These are phyloP conservation scores for Backusella parvicylindrica DNA, from an alignment of 192 early-diverging fungal genomes.

Conservation along the genomic window DNA sequence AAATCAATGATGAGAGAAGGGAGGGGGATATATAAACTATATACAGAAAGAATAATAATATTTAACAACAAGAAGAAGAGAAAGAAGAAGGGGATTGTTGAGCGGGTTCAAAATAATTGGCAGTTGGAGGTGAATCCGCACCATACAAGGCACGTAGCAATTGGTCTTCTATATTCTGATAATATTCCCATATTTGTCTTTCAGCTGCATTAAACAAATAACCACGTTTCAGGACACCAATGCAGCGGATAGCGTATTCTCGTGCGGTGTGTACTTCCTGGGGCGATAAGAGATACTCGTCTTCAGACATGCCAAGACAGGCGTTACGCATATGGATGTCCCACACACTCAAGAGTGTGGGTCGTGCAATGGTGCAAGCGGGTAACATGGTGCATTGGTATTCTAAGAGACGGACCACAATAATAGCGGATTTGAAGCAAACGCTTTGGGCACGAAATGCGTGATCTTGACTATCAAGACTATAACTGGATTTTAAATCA, in stretches of 20 bases:
- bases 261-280: not conserved
- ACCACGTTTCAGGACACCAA: constrained; percentile 8
- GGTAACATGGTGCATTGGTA: constrained; percentile 10
- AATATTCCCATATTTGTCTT: constrained; percentile 16
- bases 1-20: no score
- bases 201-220: constrained; percentile 20
- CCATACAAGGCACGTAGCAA: not conserved
- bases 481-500: not conserved
- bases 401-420: constrained; percentile 10
- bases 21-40: not conserved
- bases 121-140: not conserved
- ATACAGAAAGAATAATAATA: not conserved
- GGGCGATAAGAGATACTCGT: not conserved
- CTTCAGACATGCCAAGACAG: constrained; percentile 6
- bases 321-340: constrained; percentile 17
- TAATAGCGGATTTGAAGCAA: constrained; percentile 5
- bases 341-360: constrained; percentile 8
- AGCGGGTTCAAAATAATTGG: not conserved
- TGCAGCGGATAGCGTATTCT: constrained; percentile 13
- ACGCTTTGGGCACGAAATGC: constrained; percentile 13
- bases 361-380: not conserved
- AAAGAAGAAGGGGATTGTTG: not conserved
- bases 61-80: not conserved
- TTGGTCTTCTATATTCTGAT: constrained; percentile 20
- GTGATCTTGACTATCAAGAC: not conserved